A percentile compares a stretch with the other conserved stretches of the same genome.
phyloP scores from a whole-genome alignment of 1,284 basidiomycete genomes.

The Pascua sp. region DNA sequence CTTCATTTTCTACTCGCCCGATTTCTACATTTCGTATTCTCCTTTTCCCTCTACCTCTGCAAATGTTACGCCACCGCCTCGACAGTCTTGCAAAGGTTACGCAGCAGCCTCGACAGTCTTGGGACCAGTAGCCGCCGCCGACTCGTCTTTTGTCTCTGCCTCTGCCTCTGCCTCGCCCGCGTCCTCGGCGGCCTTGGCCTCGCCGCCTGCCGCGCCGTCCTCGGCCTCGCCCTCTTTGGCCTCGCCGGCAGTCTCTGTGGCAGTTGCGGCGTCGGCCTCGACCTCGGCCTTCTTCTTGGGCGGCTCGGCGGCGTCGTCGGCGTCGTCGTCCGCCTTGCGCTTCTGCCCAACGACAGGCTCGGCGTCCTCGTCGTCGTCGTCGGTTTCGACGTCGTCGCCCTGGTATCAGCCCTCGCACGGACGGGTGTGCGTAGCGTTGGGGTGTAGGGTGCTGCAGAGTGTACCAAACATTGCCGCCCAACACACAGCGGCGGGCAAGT shows the following conservation, averaged over 20 bases:
- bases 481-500: too few species aligned
- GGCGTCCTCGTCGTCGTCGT: constrained; percentile 19
- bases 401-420: constrained; percentile 1
- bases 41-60: neutral
- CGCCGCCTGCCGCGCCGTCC: neutral
- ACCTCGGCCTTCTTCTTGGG: constrained; percentile 9
- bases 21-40: too few species aligned
- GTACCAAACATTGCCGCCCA: too few species aligned
- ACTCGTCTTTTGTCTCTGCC: neutral
- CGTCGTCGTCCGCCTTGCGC: constrained; percentile 20
- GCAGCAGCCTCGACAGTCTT: neutral
- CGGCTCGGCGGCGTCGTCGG: constrained; percentile 5
- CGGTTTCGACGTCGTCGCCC: constrained; percentile 14
- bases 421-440: too few species aligned
- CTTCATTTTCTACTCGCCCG: neutral
- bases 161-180: neutral
- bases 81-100: neutral
- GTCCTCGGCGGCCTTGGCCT: neutral
- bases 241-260: constrained; percentile 1
- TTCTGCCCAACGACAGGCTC: constrained; percentile 17
- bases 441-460: too few species aligned
- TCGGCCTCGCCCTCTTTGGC: constrained; percentile 1
- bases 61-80: neutral
- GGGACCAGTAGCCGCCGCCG: neutral
- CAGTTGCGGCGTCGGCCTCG: neutral